phyloP scores from a whole-genome alignment of 2,329 filamentous ascomycete genomes.

The Sporothrix schenckii region DNA sequence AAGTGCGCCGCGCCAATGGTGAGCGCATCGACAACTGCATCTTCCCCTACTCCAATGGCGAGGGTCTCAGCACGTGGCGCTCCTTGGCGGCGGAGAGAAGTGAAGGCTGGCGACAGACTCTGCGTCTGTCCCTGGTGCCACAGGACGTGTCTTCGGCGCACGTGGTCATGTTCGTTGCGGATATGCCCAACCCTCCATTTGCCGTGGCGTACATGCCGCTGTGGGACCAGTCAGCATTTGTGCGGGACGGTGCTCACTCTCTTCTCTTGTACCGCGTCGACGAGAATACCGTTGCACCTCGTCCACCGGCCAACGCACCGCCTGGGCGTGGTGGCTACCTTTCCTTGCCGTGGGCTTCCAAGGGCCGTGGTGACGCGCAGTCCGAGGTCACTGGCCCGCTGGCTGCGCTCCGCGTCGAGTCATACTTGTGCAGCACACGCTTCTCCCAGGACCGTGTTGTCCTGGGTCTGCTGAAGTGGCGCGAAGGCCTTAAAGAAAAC shows the following conservation, averaged over 20 bases:
- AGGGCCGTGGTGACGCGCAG: constrained; percentile 65
- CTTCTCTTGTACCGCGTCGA: constrained; percentile 88
- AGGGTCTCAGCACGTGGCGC: constrained; percentile 81
- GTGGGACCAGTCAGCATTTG: constrained; percentile 90
- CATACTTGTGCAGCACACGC: constrained; percentile 89
- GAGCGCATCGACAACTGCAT: constrained; percentile 88
- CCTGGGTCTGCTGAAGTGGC: constrained; percentile 84
- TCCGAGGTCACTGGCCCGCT: constrained; percentile 79
- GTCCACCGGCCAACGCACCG: constrained; percentile 47
- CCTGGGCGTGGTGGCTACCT: constrained; percentile 82
- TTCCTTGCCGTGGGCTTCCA: constrained; percentile 75
- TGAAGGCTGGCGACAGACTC: constrained; percentile 83
- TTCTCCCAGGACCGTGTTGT: constrained; percentile 92
- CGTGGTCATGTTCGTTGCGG: constrained; percentile 84
- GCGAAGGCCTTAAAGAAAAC: constrained; percentile 70
- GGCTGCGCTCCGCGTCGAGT: constrained; percentile 76
- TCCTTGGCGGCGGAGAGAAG: constrained; percentile 79
- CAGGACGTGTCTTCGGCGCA: constrained; percentile 81
- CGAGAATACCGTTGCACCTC: constrained; percentile 76
- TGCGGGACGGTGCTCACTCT: constrained; percentile 79
- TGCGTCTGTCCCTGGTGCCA: constrained; percentile 77
- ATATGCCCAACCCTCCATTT: constrained; percentile 84
- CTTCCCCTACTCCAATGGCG: constrained; percentile 78
- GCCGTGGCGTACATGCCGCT: constrained; percentile 90
- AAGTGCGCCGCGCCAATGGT: constrained; percentile 78